These are phyloP conservation scores for Mallotus nudiflorus DNA, from an alignment of 345 rosid species.

Conservation along the genomic window DNA sequence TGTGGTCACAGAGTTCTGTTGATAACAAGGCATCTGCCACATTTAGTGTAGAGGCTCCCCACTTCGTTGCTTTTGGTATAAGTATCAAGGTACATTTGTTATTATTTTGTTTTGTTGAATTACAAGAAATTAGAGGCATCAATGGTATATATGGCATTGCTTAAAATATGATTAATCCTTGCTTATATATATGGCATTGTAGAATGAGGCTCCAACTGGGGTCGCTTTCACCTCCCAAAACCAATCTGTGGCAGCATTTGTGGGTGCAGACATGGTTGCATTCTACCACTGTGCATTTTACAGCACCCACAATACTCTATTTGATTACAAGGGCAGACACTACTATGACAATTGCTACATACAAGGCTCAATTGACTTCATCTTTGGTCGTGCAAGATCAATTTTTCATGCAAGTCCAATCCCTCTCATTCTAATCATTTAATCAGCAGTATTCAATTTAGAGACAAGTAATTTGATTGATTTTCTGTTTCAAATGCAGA, in stretches of 20 bases:
- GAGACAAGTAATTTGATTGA: too few relatives aligned
- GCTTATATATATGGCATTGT: too few relatives aligned
- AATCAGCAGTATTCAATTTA: too few relatives aligned
- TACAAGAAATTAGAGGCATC: too few relatives aligned
- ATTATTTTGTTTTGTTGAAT: too few relatives aligned
- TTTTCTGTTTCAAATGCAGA: constrained; percentile 36
- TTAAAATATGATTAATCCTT: too few relatives aligned
- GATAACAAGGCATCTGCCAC: constrained; percentile 79
- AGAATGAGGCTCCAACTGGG: constrained; percentile 92
- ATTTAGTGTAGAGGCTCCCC: constrained; percentile 57
- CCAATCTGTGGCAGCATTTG: constrained; percentile 90
- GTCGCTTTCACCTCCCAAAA: constrained; percentile 90
- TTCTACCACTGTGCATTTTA: constrained; percentile 88
- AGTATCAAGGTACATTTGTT: constrained; percentile 79
- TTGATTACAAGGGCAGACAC: constrained; percentile 94
- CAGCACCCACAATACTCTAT: constrained; percentile 89
- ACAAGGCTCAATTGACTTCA: constrained; percentile 92
- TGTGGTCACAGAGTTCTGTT: constrained; percentile 53
- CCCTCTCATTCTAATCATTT: too few relatives aligned
- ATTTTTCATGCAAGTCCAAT: constrained; percentile 61
- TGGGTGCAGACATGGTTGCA: constrained; percentile 73
- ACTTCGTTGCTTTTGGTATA: constrained; percentile 77
- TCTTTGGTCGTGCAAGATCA: constrained; percentile 88
- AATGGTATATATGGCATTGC: too few relatives aligned
- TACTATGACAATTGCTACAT: constrained; percentile 78